A percentile compares a stretch with the other conserved stretches of the same genome.
phyloP scores from a whole-genome alignment of 495 filamentous ascomycete genomes.

The Glonium stellatum region DNA sequence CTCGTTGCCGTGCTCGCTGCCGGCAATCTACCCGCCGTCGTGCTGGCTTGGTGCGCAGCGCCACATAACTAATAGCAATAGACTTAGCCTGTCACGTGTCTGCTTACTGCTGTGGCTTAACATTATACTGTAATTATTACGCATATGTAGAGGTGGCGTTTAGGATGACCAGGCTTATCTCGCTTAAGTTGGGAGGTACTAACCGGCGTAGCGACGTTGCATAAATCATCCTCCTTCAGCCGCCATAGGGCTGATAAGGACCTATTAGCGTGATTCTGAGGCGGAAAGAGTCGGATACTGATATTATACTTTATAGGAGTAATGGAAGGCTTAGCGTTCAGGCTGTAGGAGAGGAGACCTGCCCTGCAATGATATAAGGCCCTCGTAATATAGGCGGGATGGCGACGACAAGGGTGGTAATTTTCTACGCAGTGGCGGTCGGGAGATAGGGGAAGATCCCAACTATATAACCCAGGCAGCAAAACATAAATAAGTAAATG shows the following conservation, averaged over 20 bases:
- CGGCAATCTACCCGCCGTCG: too few species aligned
- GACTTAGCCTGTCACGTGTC: too few species aligned
- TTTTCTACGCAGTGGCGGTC: neutral
- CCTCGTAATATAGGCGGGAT: neutral
- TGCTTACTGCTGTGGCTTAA: too few species aligned
- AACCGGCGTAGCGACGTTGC: constrained; percentile 6
- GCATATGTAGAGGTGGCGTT: too few species aligned
- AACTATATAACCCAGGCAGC: neutral
- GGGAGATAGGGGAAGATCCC: neutral
- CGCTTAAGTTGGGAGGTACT: constrained; percentile 6
- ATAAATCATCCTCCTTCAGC: constrained; percentile 6
- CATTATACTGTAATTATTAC: too few species aligned
- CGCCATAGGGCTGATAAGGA: constrained; percentile 6
- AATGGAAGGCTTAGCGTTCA: neutral
- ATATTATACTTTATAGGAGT: neutral
- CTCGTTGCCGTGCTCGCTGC: too few species aligned
- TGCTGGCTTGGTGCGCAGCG: too few species aligned
- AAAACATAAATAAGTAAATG: too few species aligned
- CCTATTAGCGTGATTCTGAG: neutral
- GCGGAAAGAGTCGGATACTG: neutral
- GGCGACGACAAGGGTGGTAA: neutral
- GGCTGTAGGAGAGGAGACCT: neutral
- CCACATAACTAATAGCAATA: too few species aligned
- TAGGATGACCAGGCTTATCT: neutral
- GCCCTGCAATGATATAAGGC: neutral